Conservation (phyloP, 1,139 yeast species). For the Nakaseomyces uthaithaninus region DNA sequence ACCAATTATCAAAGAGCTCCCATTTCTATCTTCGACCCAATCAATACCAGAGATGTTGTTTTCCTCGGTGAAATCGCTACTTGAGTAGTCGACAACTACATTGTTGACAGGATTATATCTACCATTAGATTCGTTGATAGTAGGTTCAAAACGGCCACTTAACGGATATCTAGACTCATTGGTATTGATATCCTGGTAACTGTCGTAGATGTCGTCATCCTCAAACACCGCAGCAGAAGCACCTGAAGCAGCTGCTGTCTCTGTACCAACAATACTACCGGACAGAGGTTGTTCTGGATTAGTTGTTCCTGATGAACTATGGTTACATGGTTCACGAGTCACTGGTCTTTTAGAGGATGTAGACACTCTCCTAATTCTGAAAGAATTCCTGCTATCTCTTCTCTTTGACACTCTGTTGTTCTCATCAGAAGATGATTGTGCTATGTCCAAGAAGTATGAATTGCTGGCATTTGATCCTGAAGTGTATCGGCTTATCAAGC, state of each 20-base stretch:
- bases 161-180: constrained; percentile 11
- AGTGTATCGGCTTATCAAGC: constrained; percentile 9
- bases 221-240: constrained; percentile 4
- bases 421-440: not conserved
- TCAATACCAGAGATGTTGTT: constrained; percentile 44
- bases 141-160: constrained; percentile 12
- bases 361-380: constrained; percentile 28
- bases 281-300: constrained; percentile 4
- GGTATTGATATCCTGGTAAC: constrained; percentile 16
- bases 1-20: constrained; percentile 41
- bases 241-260: constrained; percentile 4
- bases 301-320: constrained; percentile 7
- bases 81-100: constrained; percentile 5
- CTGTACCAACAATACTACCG: constrained; percentile 12
- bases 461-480: not conserved
- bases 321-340: constrained; percentile 11
- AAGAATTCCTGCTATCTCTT: constrained; percentile 12
- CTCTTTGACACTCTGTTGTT: constrained; percentile 4
- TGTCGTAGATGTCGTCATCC: constrained; percentile 18
- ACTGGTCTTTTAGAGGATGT: constrained; percentile 20
- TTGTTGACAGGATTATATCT: constrained; percentile 10
- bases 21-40: constrained; percentile 36
- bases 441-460: not conserved
- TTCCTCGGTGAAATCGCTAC: constrained; percentile 25
- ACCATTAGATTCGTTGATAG: constrained; percentile 8